Evolutionary conservation across 108 stramenopile genomes (phyloP), one percentile per base, ranked within the genome.

Genomic region (Pseudonitzschia pungens): DNA sequence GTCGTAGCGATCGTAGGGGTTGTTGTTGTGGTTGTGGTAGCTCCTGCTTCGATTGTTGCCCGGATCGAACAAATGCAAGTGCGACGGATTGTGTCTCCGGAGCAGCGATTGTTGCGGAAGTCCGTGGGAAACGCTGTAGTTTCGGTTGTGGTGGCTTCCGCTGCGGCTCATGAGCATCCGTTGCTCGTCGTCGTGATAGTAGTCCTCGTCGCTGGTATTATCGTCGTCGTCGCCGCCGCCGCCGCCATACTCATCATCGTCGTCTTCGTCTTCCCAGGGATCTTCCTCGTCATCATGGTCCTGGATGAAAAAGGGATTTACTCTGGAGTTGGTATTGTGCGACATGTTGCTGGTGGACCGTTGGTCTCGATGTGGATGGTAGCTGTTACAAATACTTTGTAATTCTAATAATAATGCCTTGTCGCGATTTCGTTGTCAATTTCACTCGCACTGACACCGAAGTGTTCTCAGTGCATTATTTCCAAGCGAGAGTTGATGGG

Each of bases 261-360:
- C 63, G 32, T 65, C 56, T 15, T 75, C 74, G 0, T 70, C 68
- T 12, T 62, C 75, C 15, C 28, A 65, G 50, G 57, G 60, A 24
- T 76, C 75, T 31, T 76, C 75, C 60, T 76, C 75, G 26, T 76
- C 68, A 9, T 68, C 69, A 18, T 70, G 59, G 14, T 68, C 33
- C 32, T 76, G 53, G 29, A 76, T 63, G 12, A 64, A 54, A 21
- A 76, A 76, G 3, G 75, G 75, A 40, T 76, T 76, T 18, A 65
- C 32, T 26, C 43, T 60, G 0, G 62, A 29, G 36, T 36, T 36
- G 54, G 33, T 58, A 12, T 27, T 58, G 57, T 27, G 10, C 24
- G 57, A 58, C 57, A 51, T 51, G 50, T n/a, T n/a, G n/a, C n/a
- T n/a, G n/a, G n/a, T n/a, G n/a, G n/a, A n/a, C n/a, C n/a, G n/a